Percentiles rank a stretch among this genome's conserved stretches.
Evolutionary conservation across 192 early-diverging fungal genomes (phyloP).

Genomic region (Piromyces sp.): DNA sequence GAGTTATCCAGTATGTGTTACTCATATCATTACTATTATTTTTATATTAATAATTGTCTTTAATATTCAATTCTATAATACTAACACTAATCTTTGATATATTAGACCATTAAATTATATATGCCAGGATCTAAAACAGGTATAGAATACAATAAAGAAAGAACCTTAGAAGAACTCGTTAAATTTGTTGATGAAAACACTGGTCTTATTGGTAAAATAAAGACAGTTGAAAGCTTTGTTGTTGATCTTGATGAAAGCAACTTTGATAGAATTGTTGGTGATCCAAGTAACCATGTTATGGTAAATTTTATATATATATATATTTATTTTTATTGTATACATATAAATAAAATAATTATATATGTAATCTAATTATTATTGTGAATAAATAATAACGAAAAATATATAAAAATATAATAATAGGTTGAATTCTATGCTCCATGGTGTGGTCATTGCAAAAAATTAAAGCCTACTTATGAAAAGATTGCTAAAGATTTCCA

Average conservation of each 20-base stretch:
- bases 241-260: not conserved
- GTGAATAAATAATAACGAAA: too few relatives aligned
- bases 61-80: too few relatives aligned
- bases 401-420: too few relatives aligned
- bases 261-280: not conserved
- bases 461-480: not conserved
- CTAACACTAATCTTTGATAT: too few relatives aligned
- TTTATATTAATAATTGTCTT: too few relatives aligned
- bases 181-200: not conserved
- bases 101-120: not conserved
- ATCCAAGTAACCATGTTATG: not conserved
- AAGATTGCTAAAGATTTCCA: not conserved
- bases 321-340: too few relatives aligned
- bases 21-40: too few relatives aligned
- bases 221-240: not conserved
- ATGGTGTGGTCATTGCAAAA: not conserved
- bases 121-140: not conserved
- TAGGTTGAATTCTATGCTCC: not conserved
- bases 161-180: not conserved
- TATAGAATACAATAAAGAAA: not conserved
- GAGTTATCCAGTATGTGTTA: not conserved
- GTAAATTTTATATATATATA: not conserved
- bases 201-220: not conserved
- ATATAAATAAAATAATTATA: too few relatives aligned
- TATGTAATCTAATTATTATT: too few relatives aligned